A percentile compares a stretch with the other conserved stretches of the same genome.
These are phyloP conservation scores for Pharus latifolius DNA, from an alignment of 176 grass and related monocot species.

Conservation along the genomic window DNA sequence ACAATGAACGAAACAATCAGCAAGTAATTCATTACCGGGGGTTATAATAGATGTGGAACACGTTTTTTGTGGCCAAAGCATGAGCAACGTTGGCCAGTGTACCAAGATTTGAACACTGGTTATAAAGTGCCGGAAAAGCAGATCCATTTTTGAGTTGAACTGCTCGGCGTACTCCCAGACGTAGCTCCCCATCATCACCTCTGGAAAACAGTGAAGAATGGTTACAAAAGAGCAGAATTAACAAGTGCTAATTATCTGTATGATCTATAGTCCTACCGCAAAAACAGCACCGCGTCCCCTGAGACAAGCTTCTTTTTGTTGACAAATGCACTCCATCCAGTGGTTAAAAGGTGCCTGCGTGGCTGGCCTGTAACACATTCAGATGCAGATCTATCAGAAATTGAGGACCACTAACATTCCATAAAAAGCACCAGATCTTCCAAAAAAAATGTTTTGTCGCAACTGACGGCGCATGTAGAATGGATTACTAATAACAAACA, in stretches of 20 bases:
- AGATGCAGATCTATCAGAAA: constrained; percentile 36
- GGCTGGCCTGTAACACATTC: constrained; percentile 71
- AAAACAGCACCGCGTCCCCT: constrained; percentile 80
- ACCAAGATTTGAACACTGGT: constrained; percentile 46
- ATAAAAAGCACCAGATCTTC: background rate
- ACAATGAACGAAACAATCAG: background rate
- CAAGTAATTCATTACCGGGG: constrained; percentile 44
- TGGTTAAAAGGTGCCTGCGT: constrained; percentile 91
- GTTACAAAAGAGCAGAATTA: background rate
- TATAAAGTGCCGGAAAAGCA: constrained; percentile 36
- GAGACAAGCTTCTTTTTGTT: constrained; percentile 96
- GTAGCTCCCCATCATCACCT: constrained; percentile 77
- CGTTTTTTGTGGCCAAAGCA: constrained; percentile 53
- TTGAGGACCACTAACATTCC: constrained; percentile 9
- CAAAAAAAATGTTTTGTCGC: background rate
- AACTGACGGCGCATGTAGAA: background rate
- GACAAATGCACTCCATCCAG: constrained; percentile 97
- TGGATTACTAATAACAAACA: background rate
- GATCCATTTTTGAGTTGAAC: constrained; percentile 52
- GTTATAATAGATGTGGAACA: constrained; percentile 81
- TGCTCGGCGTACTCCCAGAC: constrained; percentile 69
- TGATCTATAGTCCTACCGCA: constrained; percentile 39
- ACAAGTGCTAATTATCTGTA: background rate
- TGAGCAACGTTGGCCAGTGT: constrained; percentile 44
- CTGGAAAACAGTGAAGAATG: constrained; percentile 25